Base-by-base conservation (phyloP, 2,329 filamentous ascomycete species). In the Verticillium klebahnii region DNA sequence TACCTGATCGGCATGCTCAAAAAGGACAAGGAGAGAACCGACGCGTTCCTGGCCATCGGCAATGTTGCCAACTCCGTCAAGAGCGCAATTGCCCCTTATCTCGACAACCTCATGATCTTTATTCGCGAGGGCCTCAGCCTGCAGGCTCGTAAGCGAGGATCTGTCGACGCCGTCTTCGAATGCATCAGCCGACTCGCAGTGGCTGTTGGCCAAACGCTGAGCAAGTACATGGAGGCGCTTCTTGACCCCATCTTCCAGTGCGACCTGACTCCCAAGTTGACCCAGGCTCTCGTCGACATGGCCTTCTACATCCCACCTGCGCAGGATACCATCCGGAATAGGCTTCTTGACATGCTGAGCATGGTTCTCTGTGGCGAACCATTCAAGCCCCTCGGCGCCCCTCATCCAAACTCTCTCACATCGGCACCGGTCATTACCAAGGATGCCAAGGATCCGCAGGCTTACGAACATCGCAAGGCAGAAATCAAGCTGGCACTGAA, bases 231-330 rank as follows among this genome's bases (percentile, higher is more conserved):
- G 88, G 93, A 97, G 72, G 91, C 93, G 14, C 80, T 99, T 32
- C 84, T 99, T 11, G 94, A 97, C 68, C 93, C 96, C 12, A 97
- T 99, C 63, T 99, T 99, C 75, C 93, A 92, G 17, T 99, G 95
- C 72, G 95, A 96, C 57, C 82, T 99, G 59, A 97, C 93, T 40
- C 91, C 94, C 61, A 95, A 96, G 67, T 84, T 99, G 29, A 97
- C 94, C 0, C 93, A 98, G 73, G 96, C 96, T 2, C 81, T 99
- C 60, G 93, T 98, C 25, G 96, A 99, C 71, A 97, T 99, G 91
- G 95, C 95, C 32, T 96, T 98, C 72, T 98, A 99, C 72, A 97
- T 99, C 56, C 95, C 94, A 0, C 93, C 96, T 0, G 92, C 97
- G 62, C 95, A 96, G 72, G 85, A 90, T 2, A 93, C 88, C 7